phyloP scores from a whole-genome alignment of 1,284 basidiomycete genomes.

The Marasmius fiardii region DNA sequence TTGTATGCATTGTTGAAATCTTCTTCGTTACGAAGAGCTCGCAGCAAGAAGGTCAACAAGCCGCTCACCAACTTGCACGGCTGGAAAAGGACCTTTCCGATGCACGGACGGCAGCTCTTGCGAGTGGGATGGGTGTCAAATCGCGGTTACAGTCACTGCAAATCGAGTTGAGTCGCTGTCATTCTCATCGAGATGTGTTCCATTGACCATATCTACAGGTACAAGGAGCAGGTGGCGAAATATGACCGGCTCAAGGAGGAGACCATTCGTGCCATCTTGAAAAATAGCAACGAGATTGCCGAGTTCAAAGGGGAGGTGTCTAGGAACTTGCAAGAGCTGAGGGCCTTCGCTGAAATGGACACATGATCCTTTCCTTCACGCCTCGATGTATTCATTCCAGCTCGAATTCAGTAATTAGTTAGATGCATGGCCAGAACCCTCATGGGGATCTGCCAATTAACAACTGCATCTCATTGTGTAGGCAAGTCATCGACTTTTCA shows the following conservation, averaged over 20 bases:
- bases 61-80: constrained; percentile 56
- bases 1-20: constrained; percentile 16
- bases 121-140: constrained; percentile 74
- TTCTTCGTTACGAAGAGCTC: constrained; percentile 50
- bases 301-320: constrained; percentile 76
- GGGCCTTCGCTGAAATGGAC: constrained; percentile 61
- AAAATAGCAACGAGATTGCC: constrained; percentile 76
- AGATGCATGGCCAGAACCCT: no score
- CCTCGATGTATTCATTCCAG: neutral
- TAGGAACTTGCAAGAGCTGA: constrained; percentile 59
- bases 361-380: constrained; percentile 8
- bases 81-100: constrained; percentile 68
- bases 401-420: no score
- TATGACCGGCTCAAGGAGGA: constrained; percentile 69
- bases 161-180: constrained; percentile 40
- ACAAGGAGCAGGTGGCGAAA: constrained; percentile 73
- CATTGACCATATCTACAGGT: constrained; percentile 38
- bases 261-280: constrained; percentile 73
- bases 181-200: neutral
- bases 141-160: constrained; percentile 70
- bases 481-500: no score
- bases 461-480: no score
- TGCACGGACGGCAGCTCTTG: constrained; percentile 69
- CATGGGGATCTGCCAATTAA: no score
- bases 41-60: constrained; percentile 65